These are phyloP conservation scores for Osmanthus fragrans DNA, from an alignment of 257 asterid genomes.

Conservation along the genomic window DNA sequence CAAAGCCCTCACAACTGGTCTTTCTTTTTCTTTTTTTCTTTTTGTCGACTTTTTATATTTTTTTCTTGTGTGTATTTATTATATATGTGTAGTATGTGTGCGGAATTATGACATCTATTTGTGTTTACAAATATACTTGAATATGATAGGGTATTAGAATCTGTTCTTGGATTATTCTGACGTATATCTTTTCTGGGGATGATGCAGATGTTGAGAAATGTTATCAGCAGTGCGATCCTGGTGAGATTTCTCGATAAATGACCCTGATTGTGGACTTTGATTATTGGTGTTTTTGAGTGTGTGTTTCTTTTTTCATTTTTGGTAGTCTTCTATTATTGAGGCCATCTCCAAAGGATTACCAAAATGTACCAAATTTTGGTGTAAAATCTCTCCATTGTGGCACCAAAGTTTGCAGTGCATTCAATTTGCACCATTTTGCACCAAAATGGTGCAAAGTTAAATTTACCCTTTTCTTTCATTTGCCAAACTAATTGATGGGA, in stretches of 20 bases:
- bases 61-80: background rate
- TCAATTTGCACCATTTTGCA: too few relatives aligned
- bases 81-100: background rate
- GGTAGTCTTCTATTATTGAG: background rate
- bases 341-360: too few relatives aligned
- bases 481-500: too few relatives aligned
- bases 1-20: constrained; percentile 60
- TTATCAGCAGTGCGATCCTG: constrained; percentile 4
- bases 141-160: background rate
- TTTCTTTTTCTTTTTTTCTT: background rate
- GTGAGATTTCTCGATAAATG: background rate
- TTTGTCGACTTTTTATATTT: background rate
- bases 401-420: too few relatives aligned
- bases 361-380: too few relatives aligned
- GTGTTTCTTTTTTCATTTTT: background rate
- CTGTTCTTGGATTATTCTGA: background rate
- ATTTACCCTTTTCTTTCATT: too few relatives aligned
- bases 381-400: too few relatives aligned
- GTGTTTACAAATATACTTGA: background rate
- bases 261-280: background rate
- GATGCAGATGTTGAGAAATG: constrained; percentile 12
- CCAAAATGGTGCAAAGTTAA: too few relatives aligned
- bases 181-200: background rate
- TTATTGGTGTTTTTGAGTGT: background rate
- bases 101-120: background rate